Evolutionary conservation across 2,329 filamentous ascomycete genomes (phyloP), one percentile per base, ranked within the genome.

Genomic region (Penicillium sp.): DNA sequence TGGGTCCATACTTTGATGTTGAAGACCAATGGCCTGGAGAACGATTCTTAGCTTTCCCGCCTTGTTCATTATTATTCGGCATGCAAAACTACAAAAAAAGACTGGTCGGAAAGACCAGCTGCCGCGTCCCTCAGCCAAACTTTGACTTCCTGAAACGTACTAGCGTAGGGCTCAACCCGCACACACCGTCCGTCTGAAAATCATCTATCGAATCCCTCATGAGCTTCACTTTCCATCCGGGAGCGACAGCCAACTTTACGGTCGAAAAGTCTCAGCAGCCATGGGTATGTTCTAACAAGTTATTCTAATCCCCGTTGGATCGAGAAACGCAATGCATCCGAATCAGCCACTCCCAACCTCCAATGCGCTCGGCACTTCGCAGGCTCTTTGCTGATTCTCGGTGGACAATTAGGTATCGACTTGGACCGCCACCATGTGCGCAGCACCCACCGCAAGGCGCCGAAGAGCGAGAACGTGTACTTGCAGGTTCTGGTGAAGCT

Each of bases 381-480:
- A 41, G n/a, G 49, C 19, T 23, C 5, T 35, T 59, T 38, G 56
- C 67, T 72, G 62, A 69, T 63, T 48, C 23, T 65, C 23, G 55
- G 26, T 19, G 35, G 67, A 63, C 56, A 54, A 45, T 53, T 67
- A 83, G 82, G 82, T 83, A 84, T 84, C 79, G 83, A 84, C 78
- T 78, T 85, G 75, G 84, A 87, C 80, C 81, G 81, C 78, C 85
- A 88, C 81, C 85, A 88, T 83, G 85, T 87, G 79, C 83, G 84
- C 80, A 81, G 78, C 82, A 84, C 79, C 79, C 93, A 97, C 87
- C 92, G 93, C 83, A 92, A 91, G 88, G 92, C 92, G 74, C 92
- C 93, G 79, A 97, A 97, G 91, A 96, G 91, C 86, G 91, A 96
- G 86, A 97, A 97, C 88, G 92, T 94, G 78, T 97, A 97, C 85